These are phyloP conservation scores for Grosmannia serpens DNA, from an alignment of 2,329 filamentous ascomycete genomes.

Conservation along the genomic window DNA sequence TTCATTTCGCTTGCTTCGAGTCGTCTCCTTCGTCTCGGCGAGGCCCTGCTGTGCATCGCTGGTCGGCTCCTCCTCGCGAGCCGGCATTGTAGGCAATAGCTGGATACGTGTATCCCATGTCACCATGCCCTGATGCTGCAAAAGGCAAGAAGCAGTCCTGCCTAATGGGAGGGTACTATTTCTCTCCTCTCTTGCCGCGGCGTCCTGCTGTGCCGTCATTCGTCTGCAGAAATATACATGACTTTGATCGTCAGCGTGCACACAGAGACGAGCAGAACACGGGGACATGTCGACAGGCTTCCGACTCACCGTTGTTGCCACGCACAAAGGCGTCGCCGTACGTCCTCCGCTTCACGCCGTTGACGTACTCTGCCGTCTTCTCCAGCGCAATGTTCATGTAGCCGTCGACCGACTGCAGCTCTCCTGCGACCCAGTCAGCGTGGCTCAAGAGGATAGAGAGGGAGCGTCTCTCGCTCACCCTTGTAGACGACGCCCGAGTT, in stretches of 20 bases:
- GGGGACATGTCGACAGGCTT: too few species aligned
- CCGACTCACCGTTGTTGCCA: constrained; percentile 74
- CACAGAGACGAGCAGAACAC: not conserved
- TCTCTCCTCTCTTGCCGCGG: too few species aligned
- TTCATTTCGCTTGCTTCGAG: too few species aligned
- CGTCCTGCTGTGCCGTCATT: not conserved
- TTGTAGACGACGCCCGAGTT: constrained; percentile 99
- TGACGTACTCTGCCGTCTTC: constrained; percentile 84
- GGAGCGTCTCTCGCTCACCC: constrained; percentile 41
- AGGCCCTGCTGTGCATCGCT: too few species aligned
- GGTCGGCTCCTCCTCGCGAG: too few species aligned
- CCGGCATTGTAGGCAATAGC: not conserved
- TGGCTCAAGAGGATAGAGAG: too few species aligned
- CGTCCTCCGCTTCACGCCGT: constrained; percentile 67
- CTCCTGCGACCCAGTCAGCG: constrained; percentile 46
- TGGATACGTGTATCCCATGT: not conserved
- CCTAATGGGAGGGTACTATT: not conserved
- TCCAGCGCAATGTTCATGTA: constrained; percentile 99
- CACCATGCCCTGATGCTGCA: not conserved
- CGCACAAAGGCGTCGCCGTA: constrained; percentile 94
- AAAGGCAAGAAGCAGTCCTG: not conserved
- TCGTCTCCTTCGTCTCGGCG: too few species aligned
- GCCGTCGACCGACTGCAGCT: constrained; percentile 92
- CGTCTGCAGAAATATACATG: constrained; percentile 59
- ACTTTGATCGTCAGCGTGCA: constrained; percentile 29